Evolutionary conservation across 176 grass and related monocot species (phyloP), one percentile per base, ranked within the genome.

Genomic region (Melocanna baccifera): DNA sequence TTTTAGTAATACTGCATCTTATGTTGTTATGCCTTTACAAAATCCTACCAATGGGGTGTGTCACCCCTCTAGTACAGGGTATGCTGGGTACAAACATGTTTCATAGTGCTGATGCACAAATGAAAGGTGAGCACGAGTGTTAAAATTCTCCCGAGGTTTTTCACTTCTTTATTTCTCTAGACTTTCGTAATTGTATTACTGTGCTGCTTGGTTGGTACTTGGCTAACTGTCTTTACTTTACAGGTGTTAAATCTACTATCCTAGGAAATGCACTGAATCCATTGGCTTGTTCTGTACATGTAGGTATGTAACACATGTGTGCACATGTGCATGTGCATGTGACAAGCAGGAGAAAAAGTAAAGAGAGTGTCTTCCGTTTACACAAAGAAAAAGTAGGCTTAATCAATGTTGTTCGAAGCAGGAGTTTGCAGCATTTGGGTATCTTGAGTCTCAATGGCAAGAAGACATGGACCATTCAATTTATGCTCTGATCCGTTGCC

Each of bases 11-110:
- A 79, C 76, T 84, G 69, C 75, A 92, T 90, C 85, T 37, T 84
- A 76, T 90, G 80, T 86, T 99, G 96, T 99, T 99, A 88, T 91
- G 84, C 96, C 96, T 96, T 99, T 96, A 94, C 96, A 95, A 98
- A 93, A 75, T 87, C 87, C 89, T 95, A 98, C 93, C 82, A 89
- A 89, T 93, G 85, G 87, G 84, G 87, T 62, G 25, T 85, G 84
- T 76, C 29, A 68, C 73, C 82, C 77, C 86, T 81, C 82, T 81
- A 83, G 81, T 93, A 86, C 91, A 89, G n/a, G 86, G 25, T 88
- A 20, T 57, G 26, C 48, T 76, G 12, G 32, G 75, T 45, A 63
- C 45, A 79, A 43, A 75, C 37, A 56, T 25, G 73, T 75, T 79
- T 34, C 52, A 16, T 58, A 75, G 8, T 75, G 23, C 71, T 42